Base-by-base conservation (phyloP, 441 rosid species). In the Adansonia grandidieri region DNA sequence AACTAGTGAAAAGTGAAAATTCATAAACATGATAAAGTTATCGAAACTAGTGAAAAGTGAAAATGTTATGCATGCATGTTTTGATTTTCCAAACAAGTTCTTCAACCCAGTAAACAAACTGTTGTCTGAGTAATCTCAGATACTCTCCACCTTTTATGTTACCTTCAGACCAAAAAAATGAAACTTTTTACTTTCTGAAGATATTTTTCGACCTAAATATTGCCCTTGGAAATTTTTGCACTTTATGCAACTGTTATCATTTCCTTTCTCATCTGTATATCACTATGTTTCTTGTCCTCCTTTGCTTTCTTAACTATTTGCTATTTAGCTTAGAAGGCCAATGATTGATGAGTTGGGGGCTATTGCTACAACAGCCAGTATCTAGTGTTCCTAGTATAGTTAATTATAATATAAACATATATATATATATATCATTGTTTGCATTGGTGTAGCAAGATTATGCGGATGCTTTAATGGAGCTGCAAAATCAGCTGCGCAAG, bases 381-480 rank as follows among this genome's bases (percentile, higher is more conserved):
- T 50, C 40, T n/a, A 37, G 28, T 28, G 24, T 54, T 54, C 48
- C 63, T 0, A 2, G 14, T 37, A 28, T 5, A 37, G 48, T n/a
- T 48, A 28, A 28, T 75, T 45, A 60, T 4, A 37, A 37, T 37
- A 37, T 37, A 37, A 37, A 37, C 6, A 37, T 4, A 37, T 37
- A 37, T 71, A 62, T 64, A 64, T 64, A 57, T 20, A 22, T 65
- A 65, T 75, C 63, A 44, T 70, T 73, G 42, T 63, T 28, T 79
- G 53, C 60, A 66, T 58, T 79, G 48, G 24, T 84, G 80, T 83
- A 88, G 93, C 86, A 81, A 77, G 89, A 90, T 87, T 84, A 84
- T 83, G 88, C 87, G 58, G 84, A 78, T 78, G 93, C 93, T 66
- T 40, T 86, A 78, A 84, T 80, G 82, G 93, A 91, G 84, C 85